Evolutionary conservation across 345 rosid genomes (phyloP), one percentile per base, ranked within the genome.

Genomic region (Salix purpurea): DNA sequence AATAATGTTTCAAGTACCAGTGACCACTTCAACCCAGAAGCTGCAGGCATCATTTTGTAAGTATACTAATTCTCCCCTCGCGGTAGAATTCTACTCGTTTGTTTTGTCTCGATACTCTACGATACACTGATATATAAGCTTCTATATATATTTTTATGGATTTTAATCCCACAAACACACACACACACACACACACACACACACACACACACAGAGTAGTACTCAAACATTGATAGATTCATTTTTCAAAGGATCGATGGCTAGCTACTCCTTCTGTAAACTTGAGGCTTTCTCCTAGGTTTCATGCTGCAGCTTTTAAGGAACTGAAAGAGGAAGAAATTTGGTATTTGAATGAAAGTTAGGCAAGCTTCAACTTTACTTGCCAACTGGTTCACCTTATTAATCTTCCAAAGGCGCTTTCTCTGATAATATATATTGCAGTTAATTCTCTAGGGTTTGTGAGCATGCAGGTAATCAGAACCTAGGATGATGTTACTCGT

Each of bases 31-130:
- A 74, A 74, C 77, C 77, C 75, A 1, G 74, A 12, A 56, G 62
- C 26, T 21, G 23, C 62, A 56, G 62, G 40, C 40, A 21, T 54
- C 67, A 24, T 73, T 62, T 68, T 76, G 83, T 81, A 76, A 83
- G 83, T 78, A 48, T 10, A 2, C n/a, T 30, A 30, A 30, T 42
- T 7, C 44, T 21, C 37, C 44, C 13, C 50, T 60, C 14, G 39
- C 8, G 19, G 12, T 37, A 15, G 37, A 66, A 7, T 8, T 18
- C 13, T 18, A 66, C 12, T 18, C 8, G 1, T 18, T 39, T 16
- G 4, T 4, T 70, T 52, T 6, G 8, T 36, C 46, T 40, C 37
- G n/a, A 66, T 10, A 50, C 15, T 52, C 6, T 56, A 56, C 13
- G 6, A 56, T 21, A 1, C 28, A 56, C 28, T 0, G 62, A n/a